phyloP scores from a whole-genome alignment of 257 asterid genomes.

The Plantago major region DNA sequence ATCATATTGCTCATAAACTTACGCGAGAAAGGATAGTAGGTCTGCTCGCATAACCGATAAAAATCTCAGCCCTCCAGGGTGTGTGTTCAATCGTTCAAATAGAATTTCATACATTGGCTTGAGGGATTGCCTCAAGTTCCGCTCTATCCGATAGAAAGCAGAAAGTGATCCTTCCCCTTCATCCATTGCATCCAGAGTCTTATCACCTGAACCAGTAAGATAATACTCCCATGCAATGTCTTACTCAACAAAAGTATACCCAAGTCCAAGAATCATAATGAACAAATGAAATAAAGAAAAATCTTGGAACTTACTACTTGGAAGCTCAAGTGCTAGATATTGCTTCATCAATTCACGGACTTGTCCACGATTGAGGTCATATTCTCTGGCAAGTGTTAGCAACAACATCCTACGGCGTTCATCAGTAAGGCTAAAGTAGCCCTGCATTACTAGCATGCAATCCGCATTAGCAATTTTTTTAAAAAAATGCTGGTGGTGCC shows the following conservation, averaged over 20 bases:
- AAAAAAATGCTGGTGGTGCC: conserved; percentile 5
- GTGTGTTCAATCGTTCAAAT: conserved; percentile 82
- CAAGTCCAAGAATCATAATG: neutral
- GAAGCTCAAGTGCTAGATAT: conserved; percentile 81
- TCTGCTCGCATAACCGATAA: conserved; percentile 76
- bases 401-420: conserved; percentile 56
- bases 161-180: conserved; percentile 73
- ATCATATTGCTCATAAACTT: conserved; percentile 44
- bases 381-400: conserved; percentile 63
- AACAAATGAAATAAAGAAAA: conserved; percentile 14
- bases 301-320: conserved; percentile 48
- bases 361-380: conserved; percentile 73
- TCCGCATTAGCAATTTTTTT: conserved; percentile 3
- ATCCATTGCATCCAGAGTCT: conserved; percentile 41
- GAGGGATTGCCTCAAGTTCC: conserved; percentile 73
- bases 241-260: neutral
- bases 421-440: conserved; percentile 56
- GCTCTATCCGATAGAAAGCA: conserved; percentile 78
- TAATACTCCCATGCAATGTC: conserved; percentile 1
- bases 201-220: conserved; percentile 36
- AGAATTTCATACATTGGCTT: conserved; percentile 88
- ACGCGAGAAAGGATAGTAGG: conserved; percentile 72
- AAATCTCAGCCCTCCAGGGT: conserved; percentile 92
- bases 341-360: conserved; percentile 83
- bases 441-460: conserved; percentile 42